Evolutionary conservation across 1,284 basidiomycete species (phyloP), one percentile per base, ranked within the genome.

Genomic region (Cutaneotrichosporon sp.): DNA sequence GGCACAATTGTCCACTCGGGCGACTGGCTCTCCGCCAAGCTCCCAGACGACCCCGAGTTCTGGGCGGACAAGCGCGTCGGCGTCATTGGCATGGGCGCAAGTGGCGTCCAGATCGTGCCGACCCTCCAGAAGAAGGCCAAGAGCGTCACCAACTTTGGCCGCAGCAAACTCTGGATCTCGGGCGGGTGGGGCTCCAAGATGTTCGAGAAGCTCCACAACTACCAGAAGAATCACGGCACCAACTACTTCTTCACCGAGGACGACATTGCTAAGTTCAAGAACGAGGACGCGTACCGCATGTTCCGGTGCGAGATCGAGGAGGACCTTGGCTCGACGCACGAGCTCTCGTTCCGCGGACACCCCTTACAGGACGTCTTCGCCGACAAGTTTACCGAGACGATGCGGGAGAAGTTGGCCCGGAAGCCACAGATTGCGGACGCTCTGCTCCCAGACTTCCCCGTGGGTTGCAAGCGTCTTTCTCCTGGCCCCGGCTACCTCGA

Each of bases 401-500:
- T 70, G 67, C 56, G 58, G 22, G 38, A 46, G 11, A 53, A 65
- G 46, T 33, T 67, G 13, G 54, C 51, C 42, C 61, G 63, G 43
- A 64, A 69, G 55, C 66, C 60, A 0, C 8, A 22, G 18, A 24
- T 69, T 24, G 62, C 65, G 24, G 67, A 65, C n/a, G 60, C 67
- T 38, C 59, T 73, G 16, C 67, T 69, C 13, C 58, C 62, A 0
- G 58, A 66, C 46, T 66, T 66, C 56, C 65, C 69, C 0, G 73
- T 78, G 20, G 75, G 73, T 1, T 79, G 75, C 60, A 66, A 61
- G 43, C 64, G 76, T 4, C 66, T 72, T 1, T 77, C 75, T 1
- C 76, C 76, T 11, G 76, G 76, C 0, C 70, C 70, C 18, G 75
- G 75, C 5, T 78, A 72, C 64, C 69, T 78, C 50, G 74, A 76